phyloP scores from a whole-genome alignment of 495 filamentous ascomycete genomes.

The Podospora pseudopauciseta region DNA sequence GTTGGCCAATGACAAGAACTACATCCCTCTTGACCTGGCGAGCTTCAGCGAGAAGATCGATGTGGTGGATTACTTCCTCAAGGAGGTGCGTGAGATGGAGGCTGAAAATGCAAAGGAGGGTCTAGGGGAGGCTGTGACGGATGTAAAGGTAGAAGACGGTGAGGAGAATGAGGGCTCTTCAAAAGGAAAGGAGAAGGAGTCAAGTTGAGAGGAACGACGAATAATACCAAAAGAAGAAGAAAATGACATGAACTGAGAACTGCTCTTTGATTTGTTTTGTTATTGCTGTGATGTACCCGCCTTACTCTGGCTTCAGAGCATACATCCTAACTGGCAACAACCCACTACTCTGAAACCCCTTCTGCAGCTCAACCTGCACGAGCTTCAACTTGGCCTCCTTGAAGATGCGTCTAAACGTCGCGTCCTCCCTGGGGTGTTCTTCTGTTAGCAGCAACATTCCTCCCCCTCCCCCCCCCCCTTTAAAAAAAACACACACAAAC shows the following conservation, averaged over 20 bases:
- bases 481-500: no score
- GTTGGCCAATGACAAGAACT: slow-evolving; percentile 73
- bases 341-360: slow-evolving; percentile 52
- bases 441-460: background rate
- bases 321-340: slow-evolving; percentile 70
- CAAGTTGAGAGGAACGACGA: slow-evolving; percentile 2
- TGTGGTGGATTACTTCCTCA: slow-evolving; percentile 63
- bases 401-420: slow-evolving; percentile 67
- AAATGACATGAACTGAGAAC: background rate
- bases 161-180: slow-evolving; percentile 5
- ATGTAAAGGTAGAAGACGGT: slow-evolving; percentile 28
- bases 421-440: slow-evolving; percentile 52
- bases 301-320: slow-evolving; percentile 48
- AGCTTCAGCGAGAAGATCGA: slow-evolving; percentile 66
- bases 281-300: background rate
- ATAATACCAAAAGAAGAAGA: background rate
- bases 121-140: slow-evolving; percentile 24
- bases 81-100: slow-evolving; percentile 53
- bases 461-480: no score
- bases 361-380: slow-evolving; percentile 70
- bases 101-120: slow-evolving; percentile 43
- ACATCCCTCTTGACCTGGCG: slow-evolving; percentile 82
- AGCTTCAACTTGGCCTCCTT: slow-evolving; percentile 62
- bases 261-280: background rate
- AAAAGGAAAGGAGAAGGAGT: slow-evolving; percentile 9